Evolutionary conservation across 805 yeast genomes (phyloP), one percentile per base, ranked within the genome.

Genomic region (Saturnispora serradocipensis): DNA sequence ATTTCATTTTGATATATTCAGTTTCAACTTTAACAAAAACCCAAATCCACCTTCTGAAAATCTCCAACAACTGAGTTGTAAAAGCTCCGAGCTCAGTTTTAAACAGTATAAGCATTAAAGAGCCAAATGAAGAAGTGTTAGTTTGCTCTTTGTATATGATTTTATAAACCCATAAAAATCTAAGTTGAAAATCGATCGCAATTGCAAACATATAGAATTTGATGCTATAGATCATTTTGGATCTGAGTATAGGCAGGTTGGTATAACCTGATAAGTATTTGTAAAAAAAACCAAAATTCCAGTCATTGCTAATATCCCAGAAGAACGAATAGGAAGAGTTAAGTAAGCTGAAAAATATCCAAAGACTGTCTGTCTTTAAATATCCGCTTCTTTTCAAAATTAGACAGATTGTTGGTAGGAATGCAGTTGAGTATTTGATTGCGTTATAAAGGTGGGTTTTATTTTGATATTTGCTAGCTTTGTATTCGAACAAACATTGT

Each of bases 221-320:
- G 44, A 53, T 57, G 44, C 67, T 61, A 59, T 64, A 72, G 32
- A 65, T 55, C n/a, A 68, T 45, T 28, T 55, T 62, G 22, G 61
- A 55, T 54, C 75, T 61, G 32, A 71, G 53, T 1, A 63, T 18
- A 3, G 60, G 60, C 3, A 56, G 43, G 16, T 56, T 55, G 8
- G 51, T 46, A 16, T 54, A 48, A 7, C 57, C 50, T 15, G 53
- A 48, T 28, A 65, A 46, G 34, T 63, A 60, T 38, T 60, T 57
- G 44, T 71, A 72, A 59, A 85, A 72, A 8, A 85, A 60, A 10
- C 76, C 75, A 46, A 88, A 72, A 43, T 81, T 80, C 99, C 99
- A 93, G 69, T 93, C 99, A 75, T 80, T 80, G 48, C 76, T 76
- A 11, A 91, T 67, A 66, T 93, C 99, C 99, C 99, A 93, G 51